phyloP scores from a whole-genome alignment of 352 stramenopile genomes.

The Plasmopara viticola region DNA sequence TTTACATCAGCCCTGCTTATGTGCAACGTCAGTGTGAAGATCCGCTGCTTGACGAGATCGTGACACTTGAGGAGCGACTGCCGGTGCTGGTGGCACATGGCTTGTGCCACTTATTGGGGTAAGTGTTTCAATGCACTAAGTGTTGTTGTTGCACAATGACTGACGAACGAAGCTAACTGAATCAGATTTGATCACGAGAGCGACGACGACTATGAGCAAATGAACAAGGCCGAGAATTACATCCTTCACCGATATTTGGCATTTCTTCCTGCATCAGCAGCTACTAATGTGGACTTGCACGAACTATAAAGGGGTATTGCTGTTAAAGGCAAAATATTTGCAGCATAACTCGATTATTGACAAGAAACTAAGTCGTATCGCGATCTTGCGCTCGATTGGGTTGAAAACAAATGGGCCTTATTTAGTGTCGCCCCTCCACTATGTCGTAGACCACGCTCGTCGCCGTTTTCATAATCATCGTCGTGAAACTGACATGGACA shows the following conservation, averaged over 20 bases:
- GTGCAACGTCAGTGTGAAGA: constrained; percentile 69
- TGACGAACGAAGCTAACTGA: constrained; percentile 9
- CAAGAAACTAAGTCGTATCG: neutral
- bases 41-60: constrained; percentile 42
- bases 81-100: constrained; percentile 71
- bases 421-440: constrained; percentile 42
- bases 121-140: constrained; percentile 1
- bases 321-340: constrained; percentile 3
- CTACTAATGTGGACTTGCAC: neutral
- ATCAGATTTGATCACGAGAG: constrained; percentile 75
- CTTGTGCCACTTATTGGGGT: constrained; percentile 81
- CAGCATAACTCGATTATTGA: neutral
- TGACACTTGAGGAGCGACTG: constrained; percentile 58
- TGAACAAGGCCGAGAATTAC: constrained; percentile 64
- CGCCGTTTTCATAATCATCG: constrained; percentile 88
- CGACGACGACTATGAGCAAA: constrained; percentile 70
- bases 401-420: constrained; percentile 1
- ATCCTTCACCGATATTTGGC: constrained; percentile 57
- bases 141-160: neutral
- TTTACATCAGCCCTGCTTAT: constrained; percentile 79
- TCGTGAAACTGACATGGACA: constrained; percentile 83
- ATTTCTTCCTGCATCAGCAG: constrained; percentile 9
- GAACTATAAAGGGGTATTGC: neutral
- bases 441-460: constrained; percentile 81
- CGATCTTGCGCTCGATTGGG: neutral